phyloP scores from a whole-genome alignment of 1,139 yeast genomes.

The Diutina sp. region DNA sequence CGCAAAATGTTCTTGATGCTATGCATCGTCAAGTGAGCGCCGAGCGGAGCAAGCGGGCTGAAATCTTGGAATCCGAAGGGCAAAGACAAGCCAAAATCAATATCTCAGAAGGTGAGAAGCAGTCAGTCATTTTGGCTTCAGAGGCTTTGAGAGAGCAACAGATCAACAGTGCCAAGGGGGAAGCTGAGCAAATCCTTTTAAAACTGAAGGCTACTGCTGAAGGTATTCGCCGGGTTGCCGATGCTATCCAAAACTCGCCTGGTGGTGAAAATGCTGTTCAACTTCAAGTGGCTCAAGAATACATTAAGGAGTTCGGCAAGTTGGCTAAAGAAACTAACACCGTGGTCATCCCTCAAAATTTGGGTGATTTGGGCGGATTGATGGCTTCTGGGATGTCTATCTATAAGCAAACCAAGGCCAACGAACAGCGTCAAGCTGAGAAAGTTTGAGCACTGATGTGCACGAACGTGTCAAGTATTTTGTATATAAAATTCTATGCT shows the following conservation, averaged over 20 bases:
- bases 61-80: conserved; percentile 79
- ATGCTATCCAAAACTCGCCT: conserved; percentile 54
- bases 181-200: conserved; percentile 51
- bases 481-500: neutral
- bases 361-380: conserved; percentile 63
- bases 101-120: conserved; percentile 63
- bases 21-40: conserved; percentile 88
- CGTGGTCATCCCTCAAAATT: conserved; percentile 61
- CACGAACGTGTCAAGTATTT: neutral
- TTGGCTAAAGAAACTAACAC: conserved; percentile 76
- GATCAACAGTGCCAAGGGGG: conserved; percentile 58
- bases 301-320: conserved; percentile 70
- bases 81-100: conserved; percentile 67
- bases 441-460: neutral
- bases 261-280: conserved; percentile 69
- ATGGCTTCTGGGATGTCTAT: conserved; percentile 44
- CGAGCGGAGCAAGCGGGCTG: conserved; percentile 77
- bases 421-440: neutral
- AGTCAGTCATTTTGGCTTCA: conserved; percentile 56
- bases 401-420: conserved; percentile 10
- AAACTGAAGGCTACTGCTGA: conserved; percentile 70
- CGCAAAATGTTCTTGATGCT: conserved; percentile 74
- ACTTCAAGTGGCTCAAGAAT: conserved; percentile 73
- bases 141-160: conserved; percentile 30
- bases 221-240: conserved; percentile 52